These are phyloP conservation scores for Lepidium sativum DNA, from an alignment of 345 rosid genomes.

Conservation along the genomic window DNA sequence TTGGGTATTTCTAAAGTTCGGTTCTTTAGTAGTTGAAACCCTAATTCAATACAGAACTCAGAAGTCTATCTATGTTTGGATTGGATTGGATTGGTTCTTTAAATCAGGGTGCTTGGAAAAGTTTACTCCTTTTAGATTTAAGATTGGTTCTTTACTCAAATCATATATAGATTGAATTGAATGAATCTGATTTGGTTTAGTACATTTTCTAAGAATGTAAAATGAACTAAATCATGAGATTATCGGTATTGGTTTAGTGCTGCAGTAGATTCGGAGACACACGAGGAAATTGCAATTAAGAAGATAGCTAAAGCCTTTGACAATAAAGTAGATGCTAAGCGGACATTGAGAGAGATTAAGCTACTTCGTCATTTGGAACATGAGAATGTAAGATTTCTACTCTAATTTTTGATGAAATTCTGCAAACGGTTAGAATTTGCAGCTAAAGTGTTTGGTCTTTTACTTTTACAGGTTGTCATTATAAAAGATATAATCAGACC, in stretches of 20 bases:
- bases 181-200: neutral
- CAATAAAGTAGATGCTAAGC: conserved; percentile 48
- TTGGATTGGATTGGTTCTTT: neutral
- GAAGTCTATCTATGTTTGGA: no score
- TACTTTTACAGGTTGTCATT: conserved; percentile 30
- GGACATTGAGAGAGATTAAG: conserved; percentile 52
- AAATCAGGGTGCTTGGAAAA: no score
- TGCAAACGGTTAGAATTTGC: neutral
- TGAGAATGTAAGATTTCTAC: conserved; percentile 11
- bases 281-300: conserved; percentile 49
- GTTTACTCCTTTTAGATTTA: no score
- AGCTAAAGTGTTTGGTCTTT: neutral
- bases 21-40: neutral
- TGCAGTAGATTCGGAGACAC: conserved; percentile 44
- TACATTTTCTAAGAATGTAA: neutral
- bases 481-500: conserved; percentile 49
- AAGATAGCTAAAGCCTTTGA: conserved; percentile 53
- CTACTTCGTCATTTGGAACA: conserved; percentile 53
- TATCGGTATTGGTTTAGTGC: conserved; percentile 31
- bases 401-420: neutral
- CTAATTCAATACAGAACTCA: neutral
- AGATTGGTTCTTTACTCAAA: no score
- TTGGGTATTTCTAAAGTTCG: no score
- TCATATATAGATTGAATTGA: neutral
- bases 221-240: neutral